Evolutionary conservation across 768 basidiomycete species (phyloP).

Genomic region (Dioszegia aurantiaca): DNA sequence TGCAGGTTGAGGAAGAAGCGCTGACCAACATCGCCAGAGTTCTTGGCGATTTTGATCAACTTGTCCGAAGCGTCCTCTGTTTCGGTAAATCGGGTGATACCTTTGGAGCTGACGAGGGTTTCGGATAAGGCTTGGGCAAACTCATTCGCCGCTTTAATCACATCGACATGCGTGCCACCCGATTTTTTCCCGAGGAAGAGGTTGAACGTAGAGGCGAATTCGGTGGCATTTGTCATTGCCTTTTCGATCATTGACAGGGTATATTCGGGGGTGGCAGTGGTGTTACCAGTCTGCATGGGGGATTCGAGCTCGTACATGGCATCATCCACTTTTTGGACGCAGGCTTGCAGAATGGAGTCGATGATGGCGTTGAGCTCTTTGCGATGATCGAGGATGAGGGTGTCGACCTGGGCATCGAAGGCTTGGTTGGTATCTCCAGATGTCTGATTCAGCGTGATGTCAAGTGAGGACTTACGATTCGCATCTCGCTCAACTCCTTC

Average conservation of each 20-base stretch:
- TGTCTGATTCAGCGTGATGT: slow-evolving; percentile 56
- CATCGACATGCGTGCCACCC: slow-evolving; percentile 93
- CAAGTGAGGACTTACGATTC: slow-evolving; percentile 62
- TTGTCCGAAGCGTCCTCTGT: slow-evolving; percentile 91
- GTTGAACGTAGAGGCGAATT: slow-evolving; percentile 92
- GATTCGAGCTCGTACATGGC: slow-evolving; percentile 97
- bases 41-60: slow-evolving; percentile 77
- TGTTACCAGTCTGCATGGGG: slow-evolving; percentile 86
- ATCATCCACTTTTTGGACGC: slow-evolving; percentile 95
- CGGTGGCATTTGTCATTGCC: slow-evolving; percentile 86
- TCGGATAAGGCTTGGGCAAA: slow-evolving; percentile 90
- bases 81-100: slow-evolving; percentile 84
- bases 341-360: slow-evolving; percentile 94
- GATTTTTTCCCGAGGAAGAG: slow-evolving; percentile 74
- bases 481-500: slow-evolving; percentile 77
- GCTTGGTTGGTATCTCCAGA: slow-evolving; percentile 83
- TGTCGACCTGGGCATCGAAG: slow-evolving; percentile 95
- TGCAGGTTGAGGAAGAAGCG: slow-evolving; percentile 93
- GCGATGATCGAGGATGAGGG: slow-evolving; percentile 88
- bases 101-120: slow-evolving; percentile 89
- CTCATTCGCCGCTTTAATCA: slow-evolving; percentile 96
- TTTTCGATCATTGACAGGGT: slow-evolving; percentile 98
- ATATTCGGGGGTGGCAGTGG: slow-evolving; percentile 97
- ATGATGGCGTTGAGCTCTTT: slow-evolving; percentile 98
- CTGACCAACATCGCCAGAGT: slow-evolving; percentile 79